Conservation (phyloP, 495 filamentous ascomycete genomes). For the Rhypophila decipiens region DNA sequence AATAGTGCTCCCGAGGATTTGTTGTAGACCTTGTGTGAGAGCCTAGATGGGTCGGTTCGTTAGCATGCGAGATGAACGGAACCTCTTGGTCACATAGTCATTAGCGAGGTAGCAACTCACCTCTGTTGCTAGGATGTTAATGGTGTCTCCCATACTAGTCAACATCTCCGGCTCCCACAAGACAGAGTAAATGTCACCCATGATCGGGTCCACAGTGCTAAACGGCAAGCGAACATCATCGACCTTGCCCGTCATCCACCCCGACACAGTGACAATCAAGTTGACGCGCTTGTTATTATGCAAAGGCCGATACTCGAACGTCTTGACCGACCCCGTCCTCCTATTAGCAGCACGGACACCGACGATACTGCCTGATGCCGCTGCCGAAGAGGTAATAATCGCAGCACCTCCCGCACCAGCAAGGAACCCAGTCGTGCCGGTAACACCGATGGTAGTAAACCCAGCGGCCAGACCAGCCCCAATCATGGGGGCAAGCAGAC, state of each 20-base stretch:
- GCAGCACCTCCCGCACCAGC: constrained; percentile 90
- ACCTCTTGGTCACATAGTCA: neutral
- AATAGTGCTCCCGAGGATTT: constrained; percentile 87
- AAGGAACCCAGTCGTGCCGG: constrained; percentile 81
- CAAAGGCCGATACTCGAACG: constrained; percentile 92
- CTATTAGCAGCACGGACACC: constrained; percentile 78
- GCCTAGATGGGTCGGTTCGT: constrained; percentile 47
- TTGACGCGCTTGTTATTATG: constrained; percentile 98
- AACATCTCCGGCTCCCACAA: constrained; percentile 99
- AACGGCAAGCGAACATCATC: constrained; percentile 94
- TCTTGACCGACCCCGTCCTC: constrained; percentile 83
- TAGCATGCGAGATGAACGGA: constrained; percentile 11
- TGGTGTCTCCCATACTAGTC: constrained; percentile 92
- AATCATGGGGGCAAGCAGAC: constrained; percentile 87
- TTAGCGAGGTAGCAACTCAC: constrained; percentile 41
- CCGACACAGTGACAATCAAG: constrained; percentile 89
- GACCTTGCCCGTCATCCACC: constrained; percentile 97
- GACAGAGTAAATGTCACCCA: constrained; percentile 97
- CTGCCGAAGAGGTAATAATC: constrained; percentile 83
- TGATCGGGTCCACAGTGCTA: constrained; percentile 92
- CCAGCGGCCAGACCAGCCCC: constrained; percentile 91
- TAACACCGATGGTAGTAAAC: constrained; percentile 89
- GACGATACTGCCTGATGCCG: constrained; percentile 79
- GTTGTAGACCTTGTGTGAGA: constrained; percentile 90
- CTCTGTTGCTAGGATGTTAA: constrained; percentile 97